Percentiles rank a stretch among this genome's conserved stretches.
These are phyloP conservation scores for Carex parvula DNA, from an alignment of 176 grass and related monocot genomes.

Conservation along the genomic window DNA sequence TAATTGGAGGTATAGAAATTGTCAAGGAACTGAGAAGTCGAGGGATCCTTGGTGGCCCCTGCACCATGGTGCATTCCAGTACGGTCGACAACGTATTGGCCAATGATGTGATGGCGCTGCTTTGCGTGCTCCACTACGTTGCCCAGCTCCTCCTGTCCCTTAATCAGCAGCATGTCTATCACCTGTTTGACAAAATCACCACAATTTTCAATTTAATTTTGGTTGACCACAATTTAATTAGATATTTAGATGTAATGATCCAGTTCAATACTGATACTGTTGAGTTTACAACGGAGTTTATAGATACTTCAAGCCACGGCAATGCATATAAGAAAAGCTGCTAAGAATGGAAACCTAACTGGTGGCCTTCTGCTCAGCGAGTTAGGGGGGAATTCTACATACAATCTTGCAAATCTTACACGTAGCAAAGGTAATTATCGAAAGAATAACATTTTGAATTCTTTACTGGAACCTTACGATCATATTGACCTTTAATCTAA, in stretches of 20 bases:
- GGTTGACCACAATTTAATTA: neutral
- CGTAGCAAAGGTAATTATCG: neutral
- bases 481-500: neutral
- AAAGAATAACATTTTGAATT: neutral
- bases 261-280: neutral
- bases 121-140: slow-evolving; percentile 81
- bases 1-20: slow-evolving; percentile 90
- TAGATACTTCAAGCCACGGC: neutral
- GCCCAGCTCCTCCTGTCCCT: slow-evolving; percentile 73
- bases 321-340: neutral
- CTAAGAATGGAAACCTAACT: neutral
- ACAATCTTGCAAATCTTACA: neutral
- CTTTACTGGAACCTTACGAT: neutral
- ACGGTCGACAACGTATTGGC: slow-evolving; percentile 78
- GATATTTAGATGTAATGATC: neutral
- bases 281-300: neutral
- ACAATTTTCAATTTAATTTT: neutral
- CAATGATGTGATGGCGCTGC: slow-evolving; percentile 90
- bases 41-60: slow-evolving; percentile 40
- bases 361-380: neutral
- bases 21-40: slow-evolving; percentile 59
- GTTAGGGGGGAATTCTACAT: neutral
- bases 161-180: slow-evolving; percentile 94
- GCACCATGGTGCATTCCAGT: slow-evolving; percentile 40
- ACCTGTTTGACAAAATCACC: slow-evolving; percentile 41